These are phyloP conservation scores for Mycena citricolor DNA, from an alignment of 1,284 basidiomycete genomes.

Conservation along the genomic window DNA sequence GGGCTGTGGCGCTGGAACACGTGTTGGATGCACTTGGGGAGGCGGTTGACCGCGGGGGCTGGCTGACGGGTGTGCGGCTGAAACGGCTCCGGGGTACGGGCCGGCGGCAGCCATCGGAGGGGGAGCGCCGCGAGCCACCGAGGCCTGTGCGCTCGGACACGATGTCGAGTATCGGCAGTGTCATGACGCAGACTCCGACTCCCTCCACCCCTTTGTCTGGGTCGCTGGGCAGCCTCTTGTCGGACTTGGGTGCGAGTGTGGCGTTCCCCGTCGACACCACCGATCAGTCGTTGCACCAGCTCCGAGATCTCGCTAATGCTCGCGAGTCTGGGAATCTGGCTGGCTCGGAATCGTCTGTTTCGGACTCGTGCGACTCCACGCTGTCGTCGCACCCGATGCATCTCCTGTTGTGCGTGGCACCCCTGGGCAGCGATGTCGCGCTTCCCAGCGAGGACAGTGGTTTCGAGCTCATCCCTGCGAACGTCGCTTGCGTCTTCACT, in stretches of 20 bases:
- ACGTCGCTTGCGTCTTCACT: constrained; percentile 45
- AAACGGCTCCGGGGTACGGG: constrained; percentile 18
- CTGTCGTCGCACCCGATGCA: constrained; percentile 39
- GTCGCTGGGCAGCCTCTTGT: background rate
- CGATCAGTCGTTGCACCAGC: background rate
- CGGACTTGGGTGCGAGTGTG: background rate
- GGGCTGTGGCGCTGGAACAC: constrained; percentile 39
- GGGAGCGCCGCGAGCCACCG: constrained; percentile 2
- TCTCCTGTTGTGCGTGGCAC: constrained; percentile 48
- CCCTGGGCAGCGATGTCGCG: constrained; percentile 31
- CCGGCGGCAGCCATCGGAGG: no score
- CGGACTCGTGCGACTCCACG: constrained; percentile 28
- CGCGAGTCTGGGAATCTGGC: constrained; percentile 10
- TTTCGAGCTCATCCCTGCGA: constrained; percentile 39
- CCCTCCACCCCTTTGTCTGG: no score
- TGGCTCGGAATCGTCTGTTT: constrained; percentile 32
- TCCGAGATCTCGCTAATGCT: background rate
- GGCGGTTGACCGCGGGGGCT: constrained; percentile 33
- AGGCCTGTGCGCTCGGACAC: constrained; percentile 7
- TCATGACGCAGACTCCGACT: constrained; percentile 4
- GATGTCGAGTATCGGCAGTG: no score
- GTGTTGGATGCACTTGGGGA: constrained; percentile 38
- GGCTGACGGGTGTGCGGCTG: constrained; percentile 35
- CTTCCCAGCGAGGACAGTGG: constrained; percentile 38
- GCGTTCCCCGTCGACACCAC: background rate